phyloP scores from a whole-genome alignment of 768 basidiomycete species.

The Chalciporus piperatus region DNA sequence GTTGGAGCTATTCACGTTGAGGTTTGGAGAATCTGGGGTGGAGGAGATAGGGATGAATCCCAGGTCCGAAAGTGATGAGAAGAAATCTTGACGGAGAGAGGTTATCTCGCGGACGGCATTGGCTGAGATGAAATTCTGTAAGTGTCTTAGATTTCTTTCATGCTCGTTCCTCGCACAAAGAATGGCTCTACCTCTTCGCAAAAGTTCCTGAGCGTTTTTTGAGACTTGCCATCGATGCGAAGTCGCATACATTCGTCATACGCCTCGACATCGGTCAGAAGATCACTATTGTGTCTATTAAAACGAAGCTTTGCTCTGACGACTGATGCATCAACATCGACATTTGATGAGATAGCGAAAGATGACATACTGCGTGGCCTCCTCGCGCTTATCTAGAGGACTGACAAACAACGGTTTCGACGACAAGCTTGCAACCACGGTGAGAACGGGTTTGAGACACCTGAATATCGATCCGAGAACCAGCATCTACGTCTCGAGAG shows the following conservation, averaged over 20 bases:
- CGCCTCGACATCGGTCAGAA: constrained; percentile 78
- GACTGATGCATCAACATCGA: not conserved
- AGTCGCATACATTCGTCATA: constrained; percentile 62
- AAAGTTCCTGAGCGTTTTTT: constrained; percentile 49
- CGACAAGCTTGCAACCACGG: constrained; percentile 78
- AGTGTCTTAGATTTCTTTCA: not conserved
- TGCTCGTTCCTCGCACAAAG: no score
- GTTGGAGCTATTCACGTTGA: constrained; percentile 66
- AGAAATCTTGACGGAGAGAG: constrained; percentile 74
- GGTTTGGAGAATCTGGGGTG: constrained; percentile 42
- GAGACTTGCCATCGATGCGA: constrained; percentile 48
- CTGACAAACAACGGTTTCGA: constrained; percentile 84
- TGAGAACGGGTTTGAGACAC: constrained; percentile 78
- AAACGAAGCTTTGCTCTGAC: constrained; percentile 72
- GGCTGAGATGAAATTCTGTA: constrained; percentile 79
- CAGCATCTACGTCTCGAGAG: constrained; percentile 62
- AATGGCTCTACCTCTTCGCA: constrained; percentile 60
- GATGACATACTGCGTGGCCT: constrained; percentile 59
- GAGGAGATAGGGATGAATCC: constrained; percentile 60
- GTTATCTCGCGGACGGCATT: constrained; percentile 75
- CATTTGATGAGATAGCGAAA: not conserved
- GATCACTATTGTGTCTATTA: constrained; percentile 70
- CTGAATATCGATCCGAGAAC: constrained; percentile 80
- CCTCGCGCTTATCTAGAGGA: constrained; percentile 82
- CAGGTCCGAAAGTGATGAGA: constrained; percentile 62